Evolutionary conservation across 305 asterid species (phyloP).

Genomic region (Fraxinus greggii): DNA sequence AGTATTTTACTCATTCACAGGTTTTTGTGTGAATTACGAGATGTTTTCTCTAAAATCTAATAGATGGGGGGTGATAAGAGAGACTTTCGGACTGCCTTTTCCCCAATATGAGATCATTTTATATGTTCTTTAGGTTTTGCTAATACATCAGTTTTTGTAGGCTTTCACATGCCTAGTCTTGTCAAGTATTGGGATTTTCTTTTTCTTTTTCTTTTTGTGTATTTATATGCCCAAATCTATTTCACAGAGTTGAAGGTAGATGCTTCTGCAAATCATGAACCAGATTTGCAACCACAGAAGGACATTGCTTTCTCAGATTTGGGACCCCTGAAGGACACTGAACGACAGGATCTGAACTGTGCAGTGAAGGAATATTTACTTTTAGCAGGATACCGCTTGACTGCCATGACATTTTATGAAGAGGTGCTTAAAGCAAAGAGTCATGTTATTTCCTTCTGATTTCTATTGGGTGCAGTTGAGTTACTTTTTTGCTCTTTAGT

Average conservation of each 20-base stretch:
- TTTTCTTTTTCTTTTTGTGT: conserved; percentile 22
- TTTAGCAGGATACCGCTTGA: conserved; percentile 94
- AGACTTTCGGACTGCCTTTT: conserved; percentile 18
- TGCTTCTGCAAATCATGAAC: conserved; percentile 41
- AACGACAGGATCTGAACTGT: conserved; percentile 84
- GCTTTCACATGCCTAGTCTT: conserved; percentile 14
- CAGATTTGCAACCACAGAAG: conserved; percentile 46
- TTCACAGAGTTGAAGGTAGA: conserved; percentile 48
- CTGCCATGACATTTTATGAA: conserved; percentile 98
- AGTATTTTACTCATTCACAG: conserved; percentile 9
- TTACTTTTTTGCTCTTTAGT: not conserved
- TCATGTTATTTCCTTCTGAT: conserved; percentile 27
- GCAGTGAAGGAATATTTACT: conserved; percentile 94
- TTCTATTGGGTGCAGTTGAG: conserved; percentile 2
- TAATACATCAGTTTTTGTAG: conserved; percentile 12
- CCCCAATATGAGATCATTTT: conserved; percentile 10
- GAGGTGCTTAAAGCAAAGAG: conserved; percentile 57
- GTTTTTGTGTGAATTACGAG: conserved; percentile 20
- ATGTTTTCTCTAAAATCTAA: not conserved
- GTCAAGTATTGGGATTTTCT: conserved; percentile 6
- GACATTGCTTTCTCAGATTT: conserved; percentile 61
- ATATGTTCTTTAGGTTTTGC: conserved; percentile 22
- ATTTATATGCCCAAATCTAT: conserved; percentile 29
- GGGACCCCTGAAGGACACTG: conserved; percentile 92
- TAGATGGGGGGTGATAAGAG: conserved; percentile 19